Evolutionary conservation across 768 basidiomycete species (phyloP).

Genomic region (Dentipellis sp.): DNA sequence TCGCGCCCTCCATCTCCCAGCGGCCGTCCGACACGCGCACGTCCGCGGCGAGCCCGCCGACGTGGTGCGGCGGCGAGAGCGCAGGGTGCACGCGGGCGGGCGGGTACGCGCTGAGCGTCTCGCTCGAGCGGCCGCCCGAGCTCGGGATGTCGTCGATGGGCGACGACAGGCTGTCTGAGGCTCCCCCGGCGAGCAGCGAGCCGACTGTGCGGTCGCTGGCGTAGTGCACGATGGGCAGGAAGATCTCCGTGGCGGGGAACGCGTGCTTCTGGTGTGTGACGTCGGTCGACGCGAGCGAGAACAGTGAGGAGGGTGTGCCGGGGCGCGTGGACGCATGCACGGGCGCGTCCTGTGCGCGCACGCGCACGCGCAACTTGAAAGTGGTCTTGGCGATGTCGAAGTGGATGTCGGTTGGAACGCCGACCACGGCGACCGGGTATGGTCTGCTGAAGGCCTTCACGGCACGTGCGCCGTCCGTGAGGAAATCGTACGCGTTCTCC

Average conservation of each 20-base stretch:
- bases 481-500: conserved; percentile 55
- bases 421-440: conserved; percentile 70
- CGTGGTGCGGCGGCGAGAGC: conserved; percentile 33
- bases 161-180: not conserved
- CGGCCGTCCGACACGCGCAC: conserved; percentile 39
- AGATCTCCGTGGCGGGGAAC: conserved; percentile 76
- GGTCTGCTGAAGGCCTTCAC: conserved; percentile 68
- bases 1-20: conserved; percentile 38
- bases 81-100: conserved; percentile 40
- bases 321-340: conserved; percentile 5
- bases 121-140: conserved; percentile 7
- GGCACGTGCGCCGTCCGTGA: conserved; percentile 82
- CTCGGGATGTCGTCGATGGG: not conserved
- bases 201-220: conserved; percentile 34
- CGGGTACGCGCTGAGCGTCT: conserved; percentile 11
- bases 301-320: conserved; percentile 10
- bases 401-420: conserved; percentile 50
- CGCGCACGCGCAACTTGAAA: conserved; percentile 62
- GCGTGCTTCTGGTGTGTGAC: conserved; percentile 25
- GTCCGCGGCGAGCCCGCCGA: conserved; percentile 26
- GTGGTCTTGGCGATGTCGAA: conserved; percentile 68
- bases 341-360: conserved; percentile 47
- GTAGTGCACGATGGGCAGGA: conserved; percentile 84
- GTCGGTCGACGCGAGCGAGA: conserved; percentile 14
- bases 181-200: conserved; percentile 9